phyloP scores from a whole-genome alignment of 2,329 filamentous ascomycete genomes.

The Alternaria arborescens region DNA sequence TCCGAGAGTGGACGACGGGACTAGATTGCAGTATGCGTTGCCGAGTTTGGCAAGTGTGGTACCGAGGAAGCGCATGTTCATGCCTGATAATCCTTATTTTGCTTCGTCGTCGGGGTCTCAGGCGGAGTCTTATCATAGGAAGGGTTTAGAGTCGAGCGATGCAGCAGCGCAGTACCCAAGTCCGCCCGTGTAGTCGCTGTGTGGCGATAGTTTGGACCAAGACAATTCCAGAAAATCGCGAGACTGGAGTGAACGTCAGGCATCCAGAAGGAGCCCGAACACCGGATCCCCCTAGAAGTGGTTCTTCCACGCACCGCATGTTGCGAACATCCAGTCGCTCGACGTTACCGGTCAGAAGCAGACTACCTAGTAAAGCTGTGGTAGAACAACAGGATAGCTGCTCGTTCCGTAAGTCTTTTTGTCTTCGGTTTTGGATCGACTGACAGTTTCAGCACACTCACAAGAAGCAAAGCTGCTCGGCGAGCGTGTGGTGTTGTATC shows the following conservation, averaged over 20 bases:
- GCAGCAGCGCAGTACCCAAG: not conserved
- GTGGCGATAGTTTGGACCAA: not conserved
- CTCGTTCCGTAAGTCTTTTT: not conserved
- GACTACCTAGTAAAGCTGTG: rapidly evolving
- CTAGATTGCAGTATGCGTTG: not conserved
- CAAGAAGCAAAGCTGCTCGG: not conserved
- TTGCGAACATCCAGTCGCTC: not conserved
- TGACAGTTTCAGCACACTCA: not conserved
- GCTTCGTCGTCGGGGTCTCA: not conserved
- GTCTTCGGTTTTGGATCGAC: not conserved
- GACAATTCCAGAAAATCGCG: rapidly evolving
- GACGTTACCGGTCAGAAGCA: not conserved
- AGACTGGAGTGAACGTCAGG: not conserved
- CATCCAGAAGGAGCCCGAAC: not conserved
- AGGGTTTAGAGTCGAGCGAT: not conserved
- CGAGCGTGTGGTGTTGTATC: not conserved
- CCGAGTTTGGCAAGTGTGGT: not conserved
- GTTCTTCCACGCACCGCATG: not conserved
- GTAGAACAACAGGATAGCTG: rapidly evolving
- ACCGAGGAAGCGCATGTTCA: not conserved
- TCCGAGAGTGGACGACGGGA: conserved; percentile 7
- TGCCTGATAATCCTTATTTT: not conserved
- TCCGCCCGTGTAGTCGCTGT: not conserved
- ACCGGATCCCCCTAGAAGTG: rapidly evolving
- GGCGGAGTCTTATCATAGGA: not conserved